Base-by-base conservation (phyloP, 495 filamentous ascomycete species). In the Cryomyces antarcticus region DNA sequence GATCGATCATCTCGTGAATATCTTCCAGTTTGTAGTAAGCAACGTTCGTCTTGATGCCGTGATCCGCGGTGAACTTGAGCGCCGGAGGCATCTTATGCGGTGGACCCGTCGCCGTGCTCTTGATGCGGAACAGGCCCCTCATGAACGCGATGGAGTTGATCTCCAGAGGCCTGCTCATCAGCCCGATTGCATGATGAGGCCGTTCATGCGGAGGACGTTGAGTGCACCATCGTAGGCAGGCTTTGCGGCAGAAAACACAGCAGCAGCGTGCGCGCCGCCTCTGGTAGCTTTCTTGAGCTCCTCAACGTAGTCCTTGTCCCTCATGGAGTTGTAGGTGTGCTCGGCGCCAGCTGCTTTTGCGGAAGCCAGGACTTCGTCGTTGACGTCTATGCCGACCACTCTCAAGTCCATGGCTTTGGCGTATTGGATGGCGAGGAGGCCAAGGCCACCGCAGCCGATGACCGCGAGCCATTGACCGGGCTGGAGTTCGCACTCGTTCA, bases 181-280 rank as follows among this genome's bases (percentile, higher is more conserved):
- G 50, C 7, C 61, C 61, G 31, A 64, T 57, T 10, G 61, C 60
- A 64, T 64, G 43, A 64, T 44, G 28, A 61, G 30, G n/a, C 61
- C 61, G 49, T 44, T 46, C 6, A 52, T 43, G 27, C 55, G 42
- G 1, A 57, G 45, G 5, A 57, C 41, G 7, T 39, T 7, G 28
- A 52, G 48, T 6, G 54, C 49, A 28, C 46, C 41, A 9, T 45
- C 46, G 34, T 57, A 57, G 1, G 59, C 60, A 3, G 59, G 50
- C 17, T 58, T 50, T 5, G 55, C 51, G n/a, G 52, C 53, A 37
- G 55, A 54, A 48, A 56, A 63, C 10, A 63, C 60, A n/a, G 55
- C 56, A 6, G 54, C 59, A 4, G 60, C 57, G 33, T 62, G 56
- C 17, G 39, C 48, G 7, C 60, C 60, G 28, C 55, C 55, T 7